Base-by-base conservation (phyloP, 306 rosid genomes). In the Oxytropis ochrocephala region DNA sequence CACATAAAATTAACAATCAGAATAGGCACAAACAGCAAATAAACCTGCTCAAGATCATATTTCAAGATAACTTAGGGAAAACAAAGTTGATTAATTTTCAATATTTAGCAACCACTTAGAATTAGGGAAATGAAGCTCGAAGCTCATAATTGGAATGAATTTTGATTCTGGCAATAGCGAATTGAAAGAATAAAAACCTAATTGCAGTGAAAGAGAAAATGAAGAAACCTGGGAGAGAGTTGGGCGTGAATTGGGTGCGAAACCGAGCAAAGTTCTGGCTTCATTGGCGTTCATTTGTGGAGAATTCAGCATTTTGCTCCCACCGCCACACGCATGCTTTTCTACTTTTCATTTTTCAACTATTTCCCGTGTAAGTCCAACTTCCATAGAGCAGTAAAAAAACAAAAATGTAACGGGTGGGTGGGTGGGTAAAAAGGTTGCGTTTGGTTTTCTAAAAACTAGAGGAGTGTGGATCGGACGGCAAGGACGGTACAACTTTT, bases 261-360 rank as follows among this genome's bases (percentile, higher is more conserved):
- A 85, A 10, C 96, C 96, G 0, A 89, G 89, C 70, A 85, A 66
- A 48, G 60, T 11, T 78, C 79, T 78, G 70, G 96, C 96, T 46
- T 86, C 87, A 5, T 79, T 57, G 58, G 82, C 84, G 55, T 63
- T 70, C 96, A 85, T 85, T 68, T 69, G 74, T 14, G 18, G 11
- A 38, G 11, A 33, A 33, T 33, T 30, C n/a, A n/a, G n/a, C n/a
- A n/a, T n/a, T n/a, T n/a, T n/a, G n/a, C n/a, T n/a, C n/a, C n/a
- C n/a, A n/a, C n/a, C n/a, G n/a, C n/a, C n/a, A n/a, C n/a, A n/a
- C n/a, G n/a, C n/a, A n/a, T n/a, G n/a, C n/a, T n/a, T n/a, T n/a
- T n/a, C n/a, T n/a, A n/a, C n/a, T n/a, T n/a, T n/a, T n/a, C n/a
- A n/a, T n/a, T n/a, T n/a, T n/a, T n/a, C n/a, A n/a, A n/a, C n/a